These are phyloP conservation scores for Beauveria sp. DNA, from an alignment of 2,329 filamentous ascomycete species.

Conservation along the genomic window DNA sequence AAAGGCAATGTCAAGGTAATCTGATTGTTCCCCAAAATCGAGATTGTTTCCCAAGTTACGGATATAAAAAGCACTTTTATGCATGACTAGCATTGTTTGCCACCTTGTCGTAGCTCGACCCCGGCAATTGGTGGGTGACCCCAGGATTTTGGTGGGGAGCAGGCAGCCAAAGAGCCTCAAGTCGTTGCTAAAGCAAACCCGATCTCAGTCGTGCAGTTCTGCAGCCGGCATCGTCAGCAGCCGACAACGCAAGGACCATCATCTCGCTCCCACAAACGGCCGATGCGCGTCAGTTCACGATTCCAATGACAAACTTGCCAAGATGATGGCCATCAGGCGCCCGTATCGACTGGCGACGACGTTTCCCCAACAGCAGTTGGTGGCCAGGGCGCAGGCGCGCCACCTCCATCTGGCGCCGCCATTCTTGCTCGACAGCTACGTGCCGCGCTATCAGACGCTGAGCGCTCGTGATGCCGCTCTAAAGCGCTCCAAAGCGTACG, in stretches of 20 bases:
- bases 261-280: not conserved
- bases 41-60: no score
- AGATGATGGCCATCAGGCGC: not conserved
- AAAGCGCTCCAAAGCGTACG: constrained; percentile 67
- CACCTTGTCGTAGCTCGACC: not conserved
- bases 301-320: not conserved
- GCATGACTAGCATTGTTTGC: not conserved
- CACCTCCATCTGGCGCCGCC: constrained; percentile 50
- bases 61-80: no score
- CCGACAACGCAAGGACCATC: not conserved
- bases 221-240: not conserved
- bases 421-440: constrained; percentile 69
- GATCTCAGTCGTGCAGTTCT: no score
- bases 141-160: not conserved
- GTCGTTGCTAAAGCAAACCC: no score
- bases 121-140: no score
- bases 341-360: not conserved
- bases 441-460: constrained; percentile 63
- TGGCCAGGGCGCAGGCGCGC: not conserved
- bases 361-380: no score
- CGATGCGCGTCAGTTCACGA: not conserved
- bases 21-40: no score
- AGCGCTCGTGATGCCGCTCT: constrained; percentile 60
- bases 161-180: not conserved
- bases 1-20: no score